Percentiles rank a stretch among this genome's conserved stretches.
phyloP scores from a whole-genome alignment of 805 yeast species.

The Candida railenensis region DNA sequence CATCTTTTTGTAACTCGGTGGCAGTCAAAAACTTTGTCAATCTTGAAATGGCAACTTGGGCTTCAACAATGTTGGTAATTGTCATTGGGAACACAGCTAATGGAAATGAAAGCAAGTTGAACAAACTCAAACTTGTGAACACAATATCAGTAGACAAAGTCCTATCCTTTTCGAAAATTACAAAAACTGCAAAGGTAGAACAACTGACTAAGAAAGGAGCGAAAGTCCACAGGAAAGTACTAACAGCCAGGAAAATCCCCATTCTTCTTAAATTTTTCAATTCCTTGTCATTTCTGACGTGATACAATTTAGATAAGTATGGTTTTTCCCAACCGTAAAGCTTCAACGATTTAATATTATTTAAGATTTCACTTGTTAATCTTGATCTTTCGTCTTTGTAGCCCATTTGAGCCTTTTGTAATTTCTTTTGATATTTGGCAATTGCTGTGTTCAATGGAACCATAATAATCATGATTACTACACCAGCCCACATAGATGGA shows the following conservation, averaged over 20 bases:
- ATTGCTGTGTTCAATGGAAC: conserved; percentile 76
- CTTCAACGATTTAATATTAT: conserved; percentile 89
- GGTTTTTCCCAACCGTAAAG: conserved; percentile 96
- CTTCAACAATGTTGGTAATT: conserved; percentile 80
- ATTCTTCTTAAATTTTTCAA: conserved; percentile 71
- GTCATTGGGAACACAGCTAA: conserved; percentile 90
- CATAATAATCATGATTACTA: conserved; percentile 69
- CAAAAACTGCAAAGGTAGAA: conserved; percentile 82
- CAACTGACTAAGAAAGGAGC: conserved; percentile 91
- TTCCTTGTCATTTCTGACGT: conserved; percentile 87
- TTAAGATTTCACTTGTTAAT: conserved; percentile 80
- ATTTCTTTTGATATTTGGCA: conserved; percentile 62
- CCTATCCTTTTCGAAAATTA: conserved; percentile 49
- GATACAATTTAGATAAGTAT: conserved; percentile 65
- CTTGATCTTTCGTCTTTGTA: conserved; percentile 91
- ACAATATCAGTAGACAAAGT: conserved; percentile 89
- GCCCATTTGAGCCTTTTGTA: conserved; percentile 86
- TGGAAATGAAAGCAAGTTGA: conserved; percentile 88
- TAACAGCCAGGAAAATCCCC: conserved; percentile 68
- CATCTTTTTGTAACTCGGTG: conserved; percentile 81
- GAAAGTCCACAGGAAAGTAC: conserved; percentile 75
- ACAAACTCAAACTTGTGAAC: conserved; percentile 84
- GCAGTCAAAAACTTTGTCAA: conserved; percentile 69
- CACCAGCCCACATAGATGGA: conserved; percentile 96
- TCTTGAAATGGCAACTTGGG: conserved; percentile 80